Evolutionary conservation across 352 stramenopile genomes (phyloP), one percentile per base, ranked within the genome.

Genomic region (Globisporangium viniferum): DNA sequence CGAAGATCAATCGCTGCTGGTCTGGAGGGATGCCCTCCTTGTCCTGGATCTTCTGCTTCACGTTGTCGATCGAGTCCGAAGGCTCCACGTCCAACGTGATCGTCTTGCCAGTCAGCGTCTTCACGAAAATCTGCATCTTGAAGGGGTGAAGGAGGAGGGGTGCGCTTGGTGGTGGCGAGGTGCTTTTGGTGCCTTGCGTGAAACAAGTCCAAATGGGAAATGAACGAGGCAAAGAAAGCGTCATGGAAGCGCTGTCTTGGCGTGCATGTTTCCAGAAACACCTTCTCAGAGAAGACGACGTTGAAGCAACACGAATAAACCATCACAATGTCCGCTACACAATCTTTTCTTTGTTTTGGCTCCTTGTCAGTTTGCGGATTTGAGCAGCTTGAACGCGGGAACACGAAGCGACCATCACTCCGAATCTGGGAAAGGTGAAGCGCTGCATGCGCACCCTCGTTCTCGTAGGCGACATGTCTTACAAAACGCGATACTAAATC

Each of bases 1-100:
- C 94, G 76, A 98, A 98, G 73, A 98, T 99, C 61, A 98, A 82
- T 41, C 95, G 84, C 79, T 99, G 95, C 80, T 98, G 93, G 72
- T 98, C 95, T 49, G 92, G 81, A 31, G 94, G 96, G 56, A 98
- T 98, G 61, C 93, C 94, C 73, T 98, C 90, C 76, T 90, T 97
- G 73, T 97, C 89, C 59, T 95, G 74, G 75, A 98, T 98, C 78
- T 97, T 98, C 36, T 92, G 88, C 90, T 99, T 99, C 53, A 99
- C 96, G 75, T 98, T 95, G 79, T 98, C 93, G 63, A 98, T 98
- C 18, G 29, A 31, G 29, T 31, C 29, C 29, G 29, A 31, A 31
- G 29, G 31, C 31, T 33, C 31, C 31, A 33, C 31, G 31, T 33
- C 31, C 31, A 33, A 2, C 31, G 31, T 33, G 31, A 33, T 33